A percentile compares a stretch with the other conserved stretches of the same genome.
These are phyloP conservation scores for Pythium monospermum DNA, from an alignment of 352 stramenopile genomes.

Conservation along the genomic window DNA sequence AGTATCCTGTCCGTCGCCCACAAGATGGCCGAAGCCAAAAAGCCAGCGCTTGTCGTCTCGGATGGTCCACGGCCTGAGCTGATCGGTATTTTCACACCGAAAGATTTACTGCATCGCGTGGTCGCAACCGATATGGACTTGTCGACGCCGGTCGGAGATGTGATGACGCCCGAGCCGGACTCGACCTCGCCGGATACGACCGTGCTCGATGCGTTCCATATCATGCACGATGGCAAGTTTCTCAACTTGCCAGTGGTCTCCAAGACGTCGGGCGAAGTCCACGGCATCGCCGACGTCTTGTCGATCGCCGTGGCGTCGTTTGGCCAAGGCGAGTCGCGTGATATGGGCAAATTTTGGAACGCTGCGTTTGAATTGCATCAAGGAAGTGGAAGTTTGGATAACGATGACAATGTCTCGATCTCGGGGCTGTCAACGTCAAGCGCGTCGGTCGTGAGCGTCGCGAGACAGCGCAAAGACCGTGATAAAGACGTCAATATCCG, in stretches of 20 bases:
- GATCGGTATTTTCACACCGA: conserved; percentile 97
- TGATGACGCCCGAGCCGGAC: conserved; percentile 97
- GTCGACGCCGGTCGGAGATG: conserved; percentile 84
- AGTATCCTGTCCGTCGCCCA: conserved; percentile 66
- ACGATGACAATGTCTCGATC: conserved; percentile 46
- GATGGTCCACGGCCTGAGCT: conserved; percentile 59
- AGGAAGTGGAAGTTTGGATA: no score
- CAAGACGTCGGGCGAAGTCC: conserved; percentile 56
- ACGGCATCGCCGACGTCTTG: conserved; percentile 78
- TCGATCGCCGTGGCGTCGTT: conserved; percentile 77
- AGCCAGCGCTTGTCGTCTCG: conserved; percentile 73
- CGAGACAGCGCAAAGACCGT: conserved; percentile 63
- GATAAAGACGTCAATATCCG: conserved; percentile 76
- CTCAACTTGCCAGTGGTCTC: conserved; percentile 95
- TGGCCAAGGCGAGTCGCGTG: conserved; percentile 55
- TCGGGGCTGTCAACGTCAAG: conserved; percentile 43
- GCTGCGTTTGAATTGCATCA: conserved; percentile 53
- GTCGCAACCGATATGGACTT: conserved; percentile 89
- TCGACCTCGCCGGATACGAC: conserved; percentile 90
- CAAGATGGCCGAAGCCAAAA: conserved; percentile 74
- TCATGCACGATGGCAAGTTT: conserved; percentile 98
- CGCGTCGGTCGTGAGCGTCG: conserved; percentile 53
- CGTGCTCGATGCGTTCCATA: conserved; percentile 96
- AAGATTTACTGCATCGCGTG: conserved; percentile 96
- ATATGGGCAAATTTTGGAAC: conserved; percentile 78